A percentile compares a stretch with the other conserved stretches of the same genome.
Evolutionary conservation across 2,329 filamentous ascomycete species (phyloP).

Genomic region (Clonostachys byssicola): DNA sequence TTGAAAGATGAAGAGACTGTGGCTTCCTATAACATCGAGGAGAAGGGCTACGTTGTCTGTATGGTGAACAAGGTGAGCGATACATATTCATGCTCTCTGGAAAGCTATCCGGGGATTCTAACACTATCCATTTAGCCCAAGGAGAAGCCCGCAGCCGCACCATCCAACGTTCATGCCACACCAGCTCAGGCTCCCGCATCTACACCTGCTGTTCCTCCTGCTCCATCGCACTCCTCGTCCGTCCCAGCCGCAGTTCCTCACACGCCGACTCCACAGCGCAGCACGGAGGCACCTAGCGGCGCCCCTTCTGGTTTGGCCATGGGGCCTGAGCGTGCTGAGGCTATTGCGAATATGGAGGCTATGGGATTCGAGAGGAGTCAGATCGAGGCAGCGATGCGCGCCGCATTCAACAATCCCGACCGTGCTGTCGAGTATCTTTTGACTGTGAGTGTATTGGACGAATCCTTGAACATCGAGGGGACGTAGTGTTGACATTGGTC

Average conservation of each 20-base stretch:
- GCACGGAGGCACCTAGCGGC: conserved; percentile 36
- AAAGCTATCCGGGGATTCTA: not conserved
- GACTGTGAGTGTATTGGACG: conserved; percentile 52
- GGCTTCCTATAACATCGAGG: conserved; percentile 95
- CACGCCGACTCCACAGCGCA: conserved; percentile 49
- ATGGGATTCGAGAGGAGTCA: conserved; percentile 92
- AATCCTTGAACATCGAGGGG: not conserved
- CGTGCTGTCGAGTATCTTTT: conserved; percentile 95
- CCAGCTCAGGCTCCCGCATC: conserved; percentile 49
- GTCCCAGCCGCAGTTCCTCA: conserved; percentile 42
- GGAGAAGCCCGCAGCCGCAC: conserved; percentile 62
- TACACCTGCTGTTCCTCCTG: conserved; percentile 54
- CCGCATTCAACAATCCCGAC: conserved; percentile 95
- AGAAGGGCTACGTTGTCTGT: conserved; percentile 99
- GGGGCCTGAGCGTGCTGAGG: conserved; percentile 75
- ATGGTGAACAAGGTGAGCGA: conserved; percentile 87
- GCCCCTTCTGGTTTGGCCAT: conserved; percentile 73
- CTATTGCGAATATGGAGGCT: conserved; percentile 88
- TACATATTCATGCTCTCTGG: not conserved
- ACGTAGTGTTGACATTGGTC: not conserved
- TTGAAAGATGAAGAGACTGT: conserved; percentile 96
- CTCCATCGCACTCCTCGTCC: conserved; percentile 32
- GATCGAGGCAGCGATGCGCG: conserved; percentile 91
- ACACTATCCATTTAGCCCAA: conserved; percentile 24
- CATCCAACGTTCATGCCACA: conserved; percentile 39